Base-by-base conservation (phyloP, 148 eudicot species). In the Rhododendron henanense region DNA sequence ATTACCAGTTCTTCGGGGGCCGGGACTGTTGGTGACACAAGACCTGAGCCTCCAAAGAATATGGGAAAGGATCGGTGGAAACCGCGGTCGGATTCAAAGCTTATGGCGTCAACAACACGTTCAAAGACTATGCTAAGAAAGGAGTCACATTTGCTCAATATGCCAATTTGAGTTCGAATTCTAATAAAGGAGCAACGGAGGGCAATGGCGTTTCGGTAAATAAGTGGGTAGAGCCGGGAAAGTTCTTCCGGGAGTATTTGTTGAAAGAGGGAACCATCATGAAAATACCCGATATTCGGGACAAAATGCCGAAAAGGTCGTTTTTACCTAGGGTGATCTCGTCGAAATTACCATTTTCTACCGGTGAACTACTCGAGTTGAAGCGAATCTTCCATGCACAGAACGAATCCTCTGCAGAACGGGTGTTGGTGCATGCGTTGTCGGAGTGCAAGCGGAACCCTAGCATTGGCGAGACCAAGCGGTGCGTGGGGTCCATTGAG, bases 251-350 rank as follows among this genome's bases (percentile, higher is more conserved):
- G 84, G 99, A 96, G 81, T 84, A 87, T 53, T 87, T 93, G 94
- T 44, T 96, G 87, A 92, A 91, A 73, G 83, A 88, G 82, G 96
- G 98, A 25, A 92, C 75, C 4, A 71, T 90, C 0, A 92, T 94
- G 90, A 92, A 85, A 84, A 94, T 96, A 97, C 98, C 99, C 14
- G 92, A 96, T 81, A 95, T 96, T 25, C 83, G 44, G 53, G 99
- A 96, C 21, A 93, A 88, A 83, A 93, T 94, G 99, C 99, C 99
- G 21, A 85, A 63, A 83, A 91, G 99, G 89, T 95, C 98, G 3
- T 96, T 96, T 90, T 90, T 96, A 84, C 98, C 99, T 48, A 90
- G 94, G 53, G 79, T 89, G 2, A 93, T 96, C 63, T 88, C 90
- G 15, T 88, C 98, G 0, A 96, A 93, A 84, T 81, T 96, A 65